Evolutionary conservation across 768 basidiomycete species (phyloP).

Genomic region (Suillus variegatus): DNA sequence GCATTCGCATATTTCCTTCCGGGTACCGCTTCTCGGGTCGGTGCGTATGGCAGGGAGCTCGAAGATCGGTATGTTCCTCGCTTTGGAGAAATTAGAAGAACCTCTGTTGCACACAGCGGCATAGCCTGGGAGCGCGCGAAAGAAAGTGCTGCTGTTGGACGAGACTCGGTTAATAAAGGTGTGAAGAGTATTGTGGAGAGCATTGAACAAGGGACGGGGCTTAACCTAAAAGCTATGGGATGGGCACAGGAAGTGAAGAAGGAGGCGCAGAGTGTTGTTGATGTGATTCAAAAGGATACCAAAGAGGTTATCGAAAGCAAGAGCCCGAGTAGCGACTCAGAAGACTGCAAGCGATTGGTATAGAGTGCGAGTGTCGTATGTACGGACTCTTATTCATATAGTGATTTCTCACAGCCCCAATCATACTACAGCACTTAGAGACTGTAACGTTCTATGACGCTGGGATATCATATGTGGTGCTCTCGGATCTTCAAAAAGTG

Average conservation of each 20-base stretch:
- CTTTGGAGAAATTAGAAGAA: constrained; percentile 66
- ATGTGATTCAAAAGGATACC: constrained; percentile 28
- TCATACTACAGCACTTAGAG: not conserved
- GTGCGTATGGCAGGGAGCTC: constrained; percentile 61
- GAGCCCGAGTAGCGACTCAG: not conserved
- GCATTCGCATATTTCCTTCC: constrained; percentile 88
- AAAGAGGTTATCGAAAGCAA: constrained; percentile 16
- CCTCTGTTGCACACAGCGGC: constrained; percentile 57
- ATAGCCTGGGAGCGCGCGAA: constrained; percentile 62
- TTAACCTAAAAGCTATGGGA: constrained; percentile 68
- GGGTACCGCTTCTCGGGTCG: constrained; percentile 70
- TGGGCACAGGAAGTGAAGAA: constrained; percentile 33
- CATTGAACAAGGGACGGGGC: constrained; percentile 69
- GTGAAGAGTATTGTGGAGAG: constrained; percentile 50
- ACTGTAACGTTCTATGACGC: not conserved
- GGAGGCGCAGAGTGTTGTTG: constrained; percentile 21
- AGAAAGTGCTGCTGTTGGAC: constrained; percentile 49
- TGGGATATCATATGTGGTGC: not conserved
- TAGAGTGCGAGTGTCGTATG: constrained; percentile 2
- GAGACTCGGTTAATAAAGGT: constrained; percentile 44
- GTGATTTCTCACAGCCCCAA: not conserved
- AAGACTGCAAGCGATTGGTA: constrained; percentile 1
- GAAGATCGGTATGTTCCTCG: constrained; percentile 73
- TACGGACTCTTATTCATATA: not conserved
- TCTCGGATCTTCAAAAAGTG: not conserved